Base-by-base conservation (phyloP, 177 flowering plant species). In the Tripterygium wilfordii region DNA sequence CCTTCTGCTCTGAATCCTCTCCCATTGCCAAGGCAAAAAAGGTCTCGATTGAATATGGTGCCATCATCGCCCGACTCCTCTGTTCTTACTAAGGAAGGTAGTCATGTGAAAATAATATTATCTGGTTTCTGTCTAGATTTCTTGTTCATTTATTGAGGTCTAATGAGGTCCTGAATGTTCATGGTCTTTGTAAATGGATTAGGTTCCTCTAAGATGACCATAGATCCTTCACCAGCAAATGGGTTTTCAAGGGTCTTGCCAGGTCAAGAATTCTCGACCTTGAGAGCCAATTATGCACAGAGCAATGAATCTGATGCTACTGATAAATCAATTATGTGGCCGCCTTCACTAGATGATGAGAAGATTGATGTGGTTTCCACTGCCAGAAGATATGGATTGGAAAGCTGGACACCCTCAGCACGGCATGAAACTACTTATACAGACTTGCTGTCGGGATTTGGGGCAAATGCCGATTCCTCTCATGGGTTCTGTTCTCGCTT, bases 251-350 rank as follows among this genome's bases (percentile, higher is more conserved):
- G 88, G 88, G 83, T 75, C 79, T 82, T 79, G 79, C 89, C 89
- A 79, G 86, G 84, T 78, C 96, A 86, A 83, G 99, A 94, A 73
- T 46, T 63, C 32, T 54, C 78, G 66, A 72, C 87, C 85, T 80
- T 80, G 88, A 73, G 79, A 68, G 77, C 71, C 51, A 54, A 64
- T 49, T 61, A 79, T 66, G 64, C 65, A 10, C 88, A 82, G 54
- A 69, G 64, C 38, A 75, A 67, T 30, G 95, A 85, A 35, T 75
- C 73, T 12, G 95, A 80, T 9, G 55, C 72, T 50, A 66, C 70
- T 51, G 88, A 78, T 26, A 84, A 79, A 63, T 71, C 77, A 2
- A 50, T 53, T 30, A 47, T 44, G 3, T 75, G 88, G 85, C 47
- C 49, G 14, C 54, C 67, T 22, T 49, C 75, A 2, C 42, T 54